Conservation (phyloP, 2,329 filamentous ascomycete genomes). For the Endoconidiophora laricicola region DNA sequence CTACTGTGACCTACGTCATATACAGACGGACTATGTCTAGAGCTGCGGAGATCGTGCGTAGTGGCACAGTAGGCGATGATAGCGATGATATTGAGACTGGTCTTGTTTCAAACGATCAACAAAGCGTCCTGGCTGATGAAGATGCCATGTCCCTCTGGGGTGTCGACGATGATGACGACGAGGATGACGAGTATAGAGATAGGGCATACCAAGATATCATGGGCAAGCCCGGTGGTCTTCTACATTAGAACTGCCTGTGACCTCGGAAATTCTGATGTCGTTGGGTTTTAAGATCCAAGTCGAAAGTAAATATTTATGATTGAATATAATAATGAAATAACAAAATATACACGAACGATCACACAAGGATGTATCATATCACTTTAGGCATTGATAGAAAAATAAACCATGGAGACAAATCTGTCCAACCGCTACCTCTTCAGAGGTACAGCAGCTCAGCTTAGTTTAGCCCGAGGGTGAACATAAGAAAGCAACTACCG, state of each 20-base stretch:
- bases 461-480: no score
- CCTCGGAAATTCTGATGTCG: no score
- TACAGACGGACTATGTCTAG: slow-evolving; percentile 55
- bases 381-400: not conserved
- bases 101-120: slow-evolving; percentile 30
- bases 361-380: not conserved
- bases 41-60: slow-evolving; percentile 38
- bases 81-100: slow-evolving; percentile 27
- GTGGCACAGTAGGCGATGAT: slow-evolving; percentile 18
- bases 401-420: not conserved
- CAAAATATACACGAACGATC: no score
- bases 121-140: slow-evolving; percentile 39
- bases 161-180: slow-evolving; percentile 21
- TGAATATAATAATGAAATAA: no score
- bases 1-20: slow-evolving; percentile 67
- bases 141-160: slow-evolving; percentile 45
- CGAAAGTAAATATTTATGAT: no score
- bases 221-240: slow-evolving; percentile 11
- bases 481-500: not conserved
- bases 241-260: not conserved
- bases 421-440: no score
- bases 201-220: slow-evolving; percentile 11
- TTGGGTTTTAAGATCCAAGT: no score
- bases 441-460: no score
- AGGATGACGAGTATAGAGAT: slow-evolving; percentile 13